Percentiles rank a stretch among this genome's conserved stretches.
phyloP scores from a whole-genome alignment of 2,329 filamentous ascomycete species.

The Penicillium sp. region DNA sequence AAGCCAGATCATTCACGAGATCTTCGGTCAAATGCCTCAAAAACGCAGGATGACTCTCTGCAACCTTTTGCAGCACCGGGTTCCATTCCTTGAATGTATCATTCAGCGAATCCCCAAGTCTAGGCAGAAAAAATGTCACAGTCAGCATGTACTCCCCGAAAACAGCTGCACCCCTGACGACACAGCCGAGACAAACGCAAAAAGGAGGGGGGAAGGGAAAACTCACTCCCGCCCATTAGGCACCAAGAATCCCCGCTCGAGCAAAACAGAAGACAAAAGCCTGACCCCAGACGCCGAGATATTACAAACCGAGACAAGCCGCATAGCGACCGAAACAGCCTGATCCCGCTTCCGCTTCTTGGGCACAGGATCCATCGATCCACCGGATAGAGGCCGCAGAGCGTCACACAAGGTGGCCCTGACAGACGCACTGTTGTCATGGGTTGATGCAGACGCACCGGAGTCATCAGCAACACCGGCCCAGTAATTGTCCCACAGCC shows the following conservation, averaged over 20 bases:
- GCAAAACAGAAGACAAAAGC: conserved; percentile 27
- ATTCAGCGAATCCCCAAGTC: conserved; percentile 32
- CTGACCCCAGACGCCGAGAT: conserved; percentile 16
- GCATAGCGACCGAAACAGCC: conserved; percentile 22
- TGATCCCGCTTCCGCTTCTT: conserved; percentile 35
- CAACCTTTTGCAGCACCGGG: conserved; percentile 38
- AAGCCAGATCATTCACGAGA: conserved; percentile 40
- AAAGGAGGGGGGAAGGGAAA: background rate
- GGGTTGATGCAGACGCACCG: conserved; percentile 4
- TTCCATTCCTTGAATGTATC: conserved; percentile 38
- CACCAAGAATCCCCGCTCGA: conserved; percentile 31
- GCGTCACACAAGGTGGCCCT: conserved; percentile 19
- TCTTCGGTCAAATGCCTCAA: conserved; percentile 39
- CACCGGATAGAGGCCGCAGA: conserved; percentile 20
- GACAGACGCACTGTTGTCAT: conserved; percentile 18
- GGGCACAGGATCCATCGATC: conserved; percentile 18
- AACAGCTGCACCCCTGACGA: background rate
- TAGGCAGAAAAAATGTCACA: conserved; percentile 8
- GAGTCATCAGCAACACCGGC: conserved; percentile 43
- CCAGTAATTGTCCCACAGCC: conserved; percentile 94
- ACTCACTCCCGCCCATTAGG: conserved; percentile 31
- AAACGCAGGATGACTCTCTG: conserved; percentile 36
- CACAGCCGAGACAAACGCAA: background rate
- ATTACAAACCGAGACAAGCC: conserved; percentile 33
- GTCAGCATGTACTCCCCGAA: conserved; percentile 8